These are phyloP conservation scores for Fusarium sp. DNA, from an alignment of 2,329 filamentous ascomycete species.

Conservation along the genomic window DNA sequence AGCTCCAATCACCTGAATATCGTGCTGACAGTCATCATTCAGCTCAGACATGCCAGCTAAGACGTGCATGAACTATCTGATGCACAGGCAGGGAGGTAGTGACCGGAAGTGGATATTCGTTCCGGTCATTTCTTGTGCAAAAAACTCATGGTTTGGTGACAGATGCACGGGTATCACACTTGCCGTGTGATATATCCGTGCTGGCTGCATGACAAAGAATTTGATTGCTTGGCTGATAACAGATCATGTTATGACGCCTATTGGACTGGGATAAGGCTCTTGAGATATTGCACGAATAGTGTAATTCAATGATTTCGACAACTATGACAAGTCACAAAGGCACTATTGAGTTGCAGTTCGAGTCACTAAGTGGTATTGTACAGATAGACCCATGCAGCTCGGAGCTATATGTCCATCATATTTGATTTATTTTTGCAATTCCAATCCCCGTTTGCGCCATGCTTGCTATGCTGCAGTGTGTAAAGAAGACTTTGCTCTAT, in stretches of 20 bases:
- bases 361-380: neutral
- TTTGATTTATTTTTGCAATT: constrained; percentile 9
- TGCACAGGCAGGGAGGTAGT: constrained; percentile 3
- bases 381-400: neutral
- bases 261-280: neutral
- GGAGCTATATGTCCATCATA: neutral
- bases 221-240: neutral
- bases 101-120: neutral
- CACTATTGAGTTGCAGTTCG: neutral
- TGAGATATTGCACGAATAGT: neutral
- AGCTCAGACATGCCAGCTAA: neutral
- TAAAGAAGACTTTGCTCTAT: constrained; percentile 4
- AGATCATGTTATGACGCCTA: neutral
- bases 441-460: constrained; percentile 13
- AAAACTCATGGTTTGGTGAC: constrained; percentile 9
- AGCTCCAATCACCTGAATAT: neutral
- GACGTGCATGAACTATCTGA: constrained; percentile 19
- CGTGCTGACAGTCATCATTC: constrained; percentile 6
- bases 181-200: constrained; percentile 7
- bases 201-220: constrained; percentile 8
- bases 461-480: neutral
- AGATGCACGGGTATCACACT: constrained; percentile 16
- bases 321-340: constrained; percentile 6
- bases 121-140: neutral
- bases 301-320: neutral